phyloP scores from a whole-genome alignment of 371 early-diverging fungal genomes.

The Mortierella sp. region DNA sequence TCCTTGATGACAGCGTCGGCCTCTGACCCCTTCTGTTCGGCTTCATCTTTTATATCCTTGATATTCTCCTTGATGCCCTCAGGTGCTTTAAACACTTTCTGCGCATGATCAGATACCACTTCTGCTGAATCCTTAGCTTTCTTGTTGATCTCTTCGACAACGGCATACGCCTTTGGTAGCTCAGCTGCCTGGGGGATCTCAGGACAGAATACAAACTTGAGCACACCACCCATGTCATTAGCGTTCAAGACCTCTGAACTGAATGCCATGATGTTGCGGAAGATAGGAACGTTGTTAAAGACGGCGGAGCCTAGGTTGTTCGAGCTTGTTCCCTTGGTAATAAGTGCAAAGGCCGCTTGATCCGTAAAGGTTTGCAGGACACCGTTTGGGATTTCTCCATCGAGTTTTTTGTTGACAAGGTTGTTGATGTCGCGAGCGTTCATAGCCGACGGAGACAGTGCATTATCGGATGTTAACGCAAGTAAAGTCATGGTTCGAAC shows the following conservation, averaged over 20 bases:
- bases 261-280: constrained; percentile 43
- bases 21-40: constrained; percentile 1
- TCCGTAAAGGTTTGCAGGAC: constrained; percentile 14
- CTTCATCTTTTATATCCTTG: constrained; percentile 12
- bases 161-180: constrained; percentile 13
- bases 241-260: constrained; percentile 44
- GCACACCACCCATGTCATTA: constrained; percentile 41
- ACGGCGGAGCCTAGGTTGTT: not conserved
- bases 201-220: constrained; percentile 56
- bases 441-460: constrained; percentile 23
- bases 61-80: constrained; percentile 15
- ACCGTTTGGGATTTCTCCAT: constrained; percentile 23
- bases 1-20: constrained; percentile 19
- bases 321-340: constrained; percentile 30
- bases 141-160: constrained; percentile 23
- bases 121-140: constrained; percentile 9
- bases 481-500: constrained; percentile 40
- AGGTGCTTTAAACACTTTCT: constrained; percentile 35
- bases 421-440: constrained; percentile 50
- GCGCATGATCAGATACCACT: constrained; percentile 17
- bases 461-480: constrained; percentile 33
- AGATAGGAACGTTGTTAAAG: constrained; percentile 23
- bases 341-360: constrained; percentile 26
- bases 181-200: constrained; percentile 14
- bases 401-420: constrained; percentile 16